Evolutionary conservation across 768 basidiomycete genomes (phyloP).

Genomic region (Holtermanniella nyarrowii): DNA sequence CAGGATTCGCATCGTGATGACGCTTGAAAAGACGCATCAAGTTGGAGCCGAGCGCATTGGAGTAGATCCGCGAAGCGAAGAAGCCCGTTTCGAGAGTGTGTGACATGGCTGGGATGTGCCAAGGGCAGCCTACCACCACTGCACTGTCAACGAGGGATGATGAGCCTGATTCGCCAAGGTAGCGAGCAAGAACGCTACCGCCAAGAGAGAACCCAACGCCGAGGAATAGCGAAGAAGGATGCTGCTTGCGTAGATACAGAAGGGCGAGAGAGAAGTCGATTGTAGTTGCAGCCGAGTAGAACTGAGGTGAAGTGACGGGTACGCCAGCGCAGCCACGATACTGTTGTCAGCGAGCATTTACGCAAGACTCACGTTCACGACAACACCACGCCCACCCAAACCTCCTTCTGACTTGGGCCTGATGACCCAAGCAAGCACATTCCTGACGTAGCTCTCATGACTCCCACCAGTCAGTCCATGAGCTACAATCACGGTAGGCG

Average conservation of each 20-base stretch:
- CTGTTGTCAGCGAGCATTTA: constrained; percentile 4
- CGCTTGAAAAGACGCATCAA: constrained; percentile 25
- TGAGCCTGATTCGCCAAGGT: constrained; percentile 69
- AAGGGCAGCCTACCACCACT: constrained; percentile 32
- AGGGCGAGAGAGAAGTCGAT: constrained; percentile 77
- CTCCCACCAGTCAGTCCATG: constrained; percentile 39
- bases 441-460: constrained; percentile 80
- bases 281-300: constrained; percentile 67
- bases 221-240: constrained; percentile 69
- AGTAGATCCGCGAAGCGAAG: constrained; percentile 30
- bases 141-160: constrained; percentile 29
- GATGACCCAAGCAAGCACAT: constrained; percentile 64
- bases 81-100: constrained; percentile 30
- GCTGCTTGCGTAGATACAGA: constrained; percentile 59
- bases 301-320: constrained; percentile 66
- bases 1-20: constrained; percentile 21
- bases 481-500: constrained; percentile 34
- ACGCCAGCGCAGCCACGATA: constrained; percentile 80
- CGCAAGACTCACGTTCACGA: constrained; percentile 31
- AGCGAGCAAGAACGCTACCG: constrained; percentile 79
- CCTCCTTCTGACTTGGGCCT: constrained; percentile 66
- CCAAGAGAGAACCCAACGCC: constrained; percentile 91
- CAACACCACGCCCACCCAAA: constrained; percentile 59
- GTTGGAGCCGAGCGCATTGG: constrained; percentile 31
- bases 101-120: constrained; percentile 38